A percentile compares a stretch with the other conserved stretches of the same genome.
Conservation (phyloP, 169 alveolate genomes). For the Hepatocystis sp. region DNA sequence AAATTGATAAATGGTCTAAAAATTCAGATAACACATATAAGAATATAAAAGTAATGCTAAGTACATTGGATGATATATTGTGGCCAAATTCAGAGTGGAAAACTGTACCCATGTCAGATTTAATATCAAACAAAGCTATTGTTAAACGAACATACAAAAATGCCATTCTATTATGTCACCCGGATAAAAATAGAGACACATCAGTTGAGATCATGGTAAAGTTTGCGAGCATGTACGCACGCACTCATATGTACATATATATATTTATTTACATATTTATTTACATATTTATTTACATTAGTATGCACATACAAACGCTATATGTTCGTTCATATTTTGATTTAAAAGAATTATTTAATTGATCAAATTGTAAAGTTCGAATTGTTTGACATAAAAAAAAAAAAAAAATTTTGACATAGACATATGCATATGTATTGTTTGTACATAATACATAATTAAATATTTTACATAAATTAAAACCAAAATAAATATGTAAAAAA, state of each 20-base stretch:
- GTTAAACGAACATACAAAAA: conserved; percentile 87
- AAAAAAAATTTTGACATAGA: no score
- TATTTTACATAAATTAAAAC: no score
- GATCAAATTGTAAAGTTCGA: no score
- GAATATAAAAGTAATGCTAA: conserved; percentile 88
- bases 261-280: background rate
- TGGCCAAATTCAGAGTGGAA: conserved; percentile 90
- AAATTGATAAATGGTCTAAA: conserved; percentile 82
- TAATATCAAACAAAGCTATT: conserved; percentile 80
- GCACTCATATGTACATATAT: background rate
- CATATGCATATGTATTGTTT: no score
- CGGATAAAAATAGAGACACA: conserved; percentile 80
- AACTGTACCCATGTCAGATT: conserved; percentile 86
- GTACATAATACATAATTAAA: no score
- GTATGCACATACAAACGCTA: background rate
- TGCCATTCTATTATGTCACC: conserved; percentile 86
- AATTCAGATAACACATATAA: conserved; percentile 82
- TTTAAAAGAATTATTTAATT: no score
- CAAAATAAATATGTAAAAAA: no score
- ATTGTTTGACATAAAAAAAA: no score
- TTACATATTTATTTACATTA: background rate
- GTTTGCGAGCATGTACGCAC: no score
- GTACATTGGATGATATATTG: conserved; percentile 87
- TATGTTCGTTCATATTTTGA: no score
- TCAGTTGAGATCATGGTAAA: conserved; percentile 78